phyloP scores from a whole-genome alignment of 2,329 filamentous ascomycete species.

The Nectriaceae sp. region DNA sequence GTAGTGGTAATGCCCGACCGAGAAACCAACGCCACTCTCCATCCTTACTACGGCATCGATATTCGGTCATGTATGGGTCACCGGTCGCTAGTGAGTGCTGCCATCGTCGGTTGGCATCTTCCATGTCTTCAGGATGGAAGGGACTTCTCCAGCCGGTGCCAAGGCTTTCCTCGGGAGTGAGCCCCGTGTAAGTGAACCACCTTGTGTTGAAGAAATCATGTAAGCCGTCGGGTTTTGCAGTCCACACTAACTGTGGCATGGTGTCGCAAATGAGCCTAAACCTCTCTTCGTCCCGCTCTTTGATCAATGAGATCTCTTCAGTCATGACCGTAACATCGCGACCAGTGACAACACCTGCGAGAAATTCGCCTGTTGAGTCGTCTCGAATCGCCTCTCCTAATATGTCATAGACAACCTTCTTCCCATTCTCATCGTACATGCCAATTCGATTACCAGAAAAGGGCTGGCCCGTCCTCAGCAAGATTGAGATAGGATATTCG shows the following conservation, averaged over 20 bases:
- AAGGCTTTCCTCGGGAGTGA: constrained; percentile 62
- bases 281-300: constrained; percentile 69
- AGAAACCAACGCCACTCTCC: constrained; percentile 81
- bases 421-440: constrained; percentile 56
- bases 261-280: constrained; percentile 77
- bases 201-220: constrained; percentile 75
- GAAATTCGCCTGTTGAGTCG: constrained; percentile 67
- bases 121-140: constrained; percentile 72
- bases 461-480: constrained; percentile 62
- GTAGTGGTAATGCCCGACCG: constrained; percentile 68
- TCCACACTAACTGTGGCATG: constrained; percentile 75
- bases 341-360: constrained; percentile 72
- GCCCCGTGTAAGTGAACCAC: constrained; percentile 80
- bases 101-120: constrained; percentile 59
- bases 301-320: constrained; percentile 69
- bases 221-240: constrained; percentile 63
- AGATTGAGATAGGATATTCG: constrained; percentile 67
- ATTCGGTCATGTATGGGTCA: constrained; percentile 69
- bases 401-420: constrained; percentile 62
- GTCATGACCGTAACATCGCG: constrained; percentile 73
- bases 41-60: constrained; percentile 65
- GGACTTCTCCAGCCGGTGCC: constrained; percentile 63
- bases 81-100: constrained; percentile 64
- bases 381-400: constrained; percentile 69
- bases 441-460: constrained; percentile 64